phyloP scores from a whole-genome alignment of 768 basidiomycete genomes.

The Leccinum ochraceum region DNA sequence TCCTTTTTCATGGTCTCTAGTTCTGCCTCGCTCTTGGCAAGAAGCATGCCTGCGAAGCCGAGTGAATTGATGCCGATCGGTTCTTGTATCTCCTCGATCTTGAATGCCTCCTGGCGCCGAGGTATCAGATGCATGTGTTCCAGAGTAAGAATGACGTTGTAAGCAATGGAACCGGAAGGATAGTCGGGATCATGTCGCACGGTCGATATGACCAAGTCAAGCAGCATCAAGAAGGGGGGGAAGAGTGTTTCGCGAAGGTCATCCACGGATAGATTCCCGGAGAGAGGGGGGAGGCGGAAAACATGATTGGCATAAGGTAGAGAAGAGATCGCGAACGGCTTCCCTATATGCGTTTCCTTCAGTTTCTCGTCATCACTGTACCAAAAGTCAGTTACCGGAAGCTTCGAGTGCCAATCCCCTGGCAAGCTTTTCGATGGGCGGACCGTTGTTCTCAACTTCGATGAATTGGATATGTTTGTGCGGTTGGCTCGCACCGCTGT shows the following conservation, averaged over 20 bases:
- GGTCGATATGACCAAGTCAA: conserved; percentile 76
- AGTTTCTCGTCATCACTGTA: conserved; percentile 1
- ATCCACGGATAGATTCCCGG: conserved; percentile 25
- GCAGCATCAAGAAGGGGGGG: conserved; percentile 64
- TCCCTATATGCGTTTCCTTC: conserved; percentile 43
- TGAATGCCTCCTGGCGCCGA: conserved; percentile 62
- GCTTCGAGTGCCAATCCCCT: conserved; percentile 55
- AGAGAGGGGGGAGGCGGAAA: conserved; percentile 45
- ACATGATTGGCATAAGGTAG: conserved; percentile 85
- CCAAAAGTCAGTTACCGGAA: conserved; percentile 14
- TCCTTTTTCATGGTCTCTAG: conserved; percentile 65
- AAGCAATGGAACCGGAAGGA: conserved; percentile 67
- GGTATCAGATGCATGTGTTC: conserved; percentile 89
- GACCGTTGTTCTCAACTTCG: conserved; percentile 60
- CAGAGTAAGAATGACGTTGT: conserved; percentile 79
- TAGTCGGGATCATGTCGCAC: conserved; percentile 67
- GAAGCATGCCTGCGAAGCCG: conserved; percentile 86
- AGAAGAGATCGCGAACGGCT: conserved; percentile 64
- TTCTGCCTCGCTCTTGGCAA: conserved; percentile 83
- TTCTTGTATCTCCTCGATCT: conserved; percentile 52
- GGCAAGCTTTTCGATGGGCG: conserved; percentile 78
- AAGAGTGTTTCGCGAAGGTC: conserved; percentile 55
- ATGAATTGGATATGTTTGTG: conserved; percentile 94
- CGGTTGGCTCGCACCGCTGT: conserved; percentile 85
- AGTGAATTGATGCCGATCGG: conserved; percentile 78